Conservation (phyloP, 176 grass and related monocot genomes). For the Pharus latifolius region DNA sequence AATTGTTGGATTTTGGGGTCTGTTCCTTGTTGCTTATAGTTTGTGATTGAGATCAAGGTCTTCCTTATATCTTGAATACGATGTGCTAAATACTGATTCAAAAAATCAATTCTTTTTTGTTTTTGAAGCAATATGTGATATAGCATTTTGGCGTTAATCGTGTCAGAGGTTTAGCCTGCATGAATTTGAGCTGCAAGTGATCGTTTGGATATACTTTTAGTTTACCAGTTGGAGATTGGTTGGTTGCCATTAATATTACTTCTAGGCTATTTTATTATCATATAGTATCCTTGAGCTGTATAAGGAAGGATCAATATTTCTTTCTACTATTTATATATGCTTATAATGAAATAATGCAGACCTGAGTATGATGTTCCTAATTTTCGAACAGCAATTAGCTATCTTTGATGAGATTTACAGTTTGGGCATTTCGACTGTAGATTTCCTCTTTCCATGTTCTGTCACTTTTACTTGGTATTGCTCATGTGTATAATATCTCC, state of each 20-base stretch:
- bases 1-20: not conserved
- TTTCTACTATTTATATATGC: not conserved
- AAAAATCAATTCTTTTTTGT: no score
- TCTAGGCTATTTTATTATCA: not conserved
- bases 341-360: not conserved
- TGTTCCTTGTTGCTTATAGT: not conserved
- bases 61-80: no score
- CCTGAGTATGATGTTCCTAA: not conserved
- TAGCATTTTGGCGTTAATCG: not conserved
- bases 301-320: not conserved
- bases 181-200: not conserved
- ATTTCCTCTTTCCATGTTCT: not conserved
- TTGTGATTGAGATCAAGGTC: not conserved
- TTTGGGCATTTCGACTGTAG: not conserved
- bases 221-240: not conserved
- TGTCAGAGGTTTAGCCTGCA: not conserved
- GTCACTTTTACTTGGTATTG: not conserved
- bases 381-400: not conserved
- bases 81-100: no score
- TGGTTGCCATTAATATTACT: not conserved
- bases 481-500: not conserved
- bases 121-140: no score
- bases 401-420: not conserved
- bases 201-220: not conserved
- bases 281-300: not conserved